Base-by-base conservation (phyloP, 2,329 filamentous ascomycete species). In the Biscogniauxia marginata region DNA sequence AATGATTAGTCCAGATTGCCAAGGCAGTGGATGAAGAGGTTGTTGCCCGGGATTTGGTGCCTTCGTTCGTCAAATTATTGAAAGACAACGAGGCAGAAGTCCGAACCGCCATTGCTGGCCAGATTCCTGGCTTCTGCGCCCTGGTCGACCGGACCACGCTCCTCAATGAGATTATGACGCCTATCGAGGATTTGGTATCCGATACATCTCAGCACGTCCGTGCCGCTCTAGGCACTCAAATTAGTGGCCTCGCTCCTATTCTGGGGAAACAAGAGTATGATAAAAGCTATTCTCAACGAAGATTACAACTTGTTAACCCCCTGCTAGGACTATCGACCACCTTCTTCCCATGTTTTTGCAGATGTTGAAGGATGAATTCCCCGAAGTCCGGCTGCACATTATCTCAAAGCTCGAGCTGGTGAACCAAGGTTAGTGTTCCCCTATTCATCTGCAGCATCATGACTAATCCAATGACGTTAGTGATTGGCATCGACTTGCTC, bases 311-410 rank as follows among this genome's bases (percentile, higher is more conserved):
- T 58, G 54, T 39, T 48, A 57, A 50, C 61, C 18, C 25, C 43
- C 48, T 50, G 3, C n/a, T 64, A 95, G 91, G 75, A 99, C 95
- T 24, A 98, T 96, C 65, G 89, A 95, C 66, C 95, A 99, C 73
- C 86, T 99, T 46, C 84, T 99, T 46, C 95, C 95, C 53, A 99
- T 99, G 93, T 98, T 99, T 76, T 83, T 99, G 53, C 91, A 96
- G 74, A 99, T 99, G 95, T 87, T 99, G 68, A 99, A 98, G 83
- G 95, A 99, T 69, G 95, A 99, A 71, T 98, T 97, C 75, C 95
- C 95, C 20, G 95, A 99, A 72, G 95, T 99, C 51, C 89, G 95
- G 61, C 86, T 99, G 57, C 96, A 99, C 77, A 99, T 99, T 74
- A 99, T 99, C 70, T 98, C 95, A n/a, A 99, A 99, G 77, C 86